These are phyloP conservation scores for Cyclotella distinguenda DNA, from an alignment of 108 stramenopile genomes.

Conservation along the genomic window DNA sequence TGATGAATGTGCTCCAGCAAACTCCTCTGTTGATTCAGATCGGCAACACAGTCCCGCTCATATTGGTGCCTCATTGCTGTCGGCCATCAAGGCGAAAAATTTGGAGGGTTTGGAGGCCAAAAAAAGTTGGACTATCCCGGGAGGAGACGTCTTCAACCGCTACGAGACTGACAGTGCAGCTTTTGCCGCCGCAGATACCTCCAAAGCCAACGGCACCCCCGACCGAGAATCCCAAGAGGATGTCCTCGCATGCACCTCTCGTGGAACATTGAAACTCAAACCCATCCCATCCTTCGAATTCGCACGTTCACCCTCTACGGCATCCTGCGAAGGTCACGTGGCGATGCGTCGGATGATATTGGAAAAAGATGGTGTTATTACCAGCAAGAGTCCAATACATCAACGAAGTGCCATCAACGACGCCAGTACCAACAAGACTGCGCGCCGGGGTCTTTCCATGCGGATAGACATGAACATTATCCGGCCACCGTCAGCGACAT, in stretches of 20 bases:
- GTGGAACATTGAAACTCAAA: conserved; percentile 25
- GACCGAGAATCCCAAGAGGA: conserved; percentile 16
- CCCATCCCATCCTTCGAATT: conserved; percentile 27
- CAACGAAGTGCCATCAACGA: neutral
- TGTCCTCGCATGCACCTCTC: conserved; percentile 24
- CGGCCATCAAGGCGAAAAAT: conserved; percentile 43
- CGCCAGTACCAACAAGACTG: neutral
- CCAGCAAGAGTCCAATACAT: neutral
- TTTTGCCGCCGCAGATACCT: neutral
- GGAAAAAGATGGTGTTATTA: conserved; percentile 8
- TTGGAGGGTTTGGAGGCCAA: neutral
- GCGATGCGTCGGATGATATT: conserved; percentile 42
- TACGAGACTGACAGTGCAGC: neutral
- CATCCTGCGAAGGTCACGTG: conserved; percentile 8
- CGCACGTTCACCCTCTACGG: conserved; percentile 17
- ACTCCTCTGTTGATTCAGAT: neutral
- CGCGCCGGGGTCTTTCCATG: conserved; percentile 35
- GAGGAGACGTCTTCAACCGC: neutral
- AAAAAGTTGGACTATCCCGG: conserved; percentile 1
- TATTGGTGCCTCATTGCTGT: conserved; percentile 37
- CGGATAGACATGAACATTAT: conserved; percentile 40
- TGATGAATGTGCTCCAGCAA: neutral
- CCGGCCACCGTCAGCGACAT: neutral
- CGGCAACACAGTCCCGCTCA: conserved; percentile 8
- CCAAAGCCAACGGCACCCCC: neutral